A percentile compares a stretch with the other conserved stretches of the same genome.
Evolutionary conservation across 352 stramenopile species (phyloP).

Genomic region (Globisporangium irregulare): DNA sequence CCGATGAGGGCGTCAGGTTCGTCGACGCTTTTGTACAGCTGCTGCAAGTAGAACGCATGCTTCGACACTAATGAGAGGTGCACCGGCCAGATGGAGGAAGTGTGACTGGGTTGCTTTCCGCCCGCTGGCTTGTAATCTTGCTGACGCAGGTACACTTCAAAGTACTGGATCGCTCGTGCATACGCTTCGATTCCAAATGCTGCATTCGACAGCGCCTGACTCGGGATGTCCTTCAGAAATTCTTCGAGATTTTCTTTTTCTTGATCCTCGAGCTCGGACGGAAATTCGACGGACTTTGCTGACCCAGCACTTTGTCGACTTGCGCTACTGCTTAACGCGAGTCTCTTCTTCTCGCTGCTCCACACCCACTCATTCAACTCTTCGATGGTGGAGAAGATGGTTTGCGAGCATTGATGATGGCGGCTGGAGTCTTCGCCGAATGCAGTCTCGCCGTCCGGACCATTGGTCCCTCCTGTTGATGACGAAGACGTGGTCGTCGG

Average conservation of each 20-base stretch:
- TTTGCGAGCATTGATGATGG: slow-evolving; percentile 83
- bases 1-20: slow-evolving; percentile 63
- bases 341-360: slow-evolving; percentile 77
- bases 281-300: slow-evolving; percentile 30
- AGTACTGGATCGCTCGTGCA: slow-evolving; percentile 73
- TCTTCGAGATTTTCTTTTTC: slow-evolving; percentile 78
- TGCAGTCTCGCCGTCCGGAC: slow-evolving; percentile 17
- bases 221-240: slow-evolving; percentile 73
- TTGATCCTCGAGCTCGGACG: slow-evolving; percentile 64
- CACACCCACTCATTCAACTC: slow-evolving; percentile 89
- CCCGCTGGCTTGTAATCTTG: slow-evolving; percentile 23
- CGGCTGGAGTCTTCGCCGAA: slow-evolving; percentile 67
- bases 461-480: neutral
- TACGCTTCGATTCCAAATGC: slow-evolving; percentile 70
- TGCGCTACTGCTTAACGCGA: slow-evolving; percentile 52
- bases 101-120: slow-evolving; percentile 5
- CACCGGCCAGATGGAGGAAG: slow-evolving; percentile 28
- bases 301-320: slow-evolving; percentile 36
- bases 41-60: slow-evolving; percentile 68
- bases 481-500: slow-evolving; percentile 1
- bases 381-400: slow-evolving; percentile 84
- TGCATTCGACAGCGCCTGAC: slow-evolving; percentile 58
- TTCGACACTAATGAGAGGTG: slow-evolving; percentile 48
- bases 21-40: slow-evolving; percentile 77
- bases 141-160: slow-evolving; percentile 66